Percentiles rank a stretch among this genome's conserved stretches.
These are phyloP conservation scores for Striga hermonthica DNA, from an alignment of 305 asterid species.

Conservation along the genomic window DNA sequence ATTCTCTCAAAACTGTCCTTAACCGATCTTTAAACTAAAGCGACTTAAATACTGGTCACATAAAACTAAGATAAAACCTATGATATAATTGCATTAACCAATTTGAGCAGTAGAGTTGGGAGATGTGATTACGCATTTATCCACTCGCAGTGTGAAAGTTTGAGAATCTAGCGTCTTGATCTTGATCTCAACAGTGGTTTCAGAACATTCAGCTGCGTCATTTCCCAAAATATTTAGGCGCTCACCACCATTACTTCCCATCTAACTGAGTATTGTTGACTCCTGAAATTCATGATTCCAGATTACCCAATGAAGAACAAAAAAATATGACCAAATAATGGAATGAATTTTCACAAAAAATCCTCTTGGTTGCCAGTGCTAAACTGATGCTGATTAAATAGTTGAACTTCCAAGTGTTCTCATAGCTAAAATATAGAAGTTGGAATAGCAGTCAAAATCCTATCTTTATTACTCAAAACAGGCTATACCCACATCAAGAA, in stretches of 20 bases:
- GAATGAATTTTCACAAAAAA: too few relatives aligned
- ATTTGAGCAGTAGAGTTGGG: constrained; percentile 11
- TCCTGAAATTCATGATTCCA: constrained; percentile 37
- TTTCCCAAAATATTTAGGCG: constrained; percentile 38
- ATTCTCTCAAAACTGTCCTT: constrained; percentile 7
- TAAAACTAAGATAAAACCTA: constrained; percentile 22
- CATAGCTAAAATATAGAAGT: background rate
- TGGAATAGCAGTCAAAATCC: constrained; percentile 25
- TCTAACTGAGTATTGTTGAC: constrained; percentile 34
- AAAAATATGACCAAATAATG: too few relatives aligned
- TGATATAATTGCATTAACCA: constrained; percentile 10
- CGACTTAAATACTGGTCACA: constrained; percentile 3
- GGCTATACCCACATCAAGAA: background rate
- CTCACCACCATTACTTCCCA: constrained; percentile 64
- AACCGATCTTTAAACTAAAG: constrained; percentile 10
- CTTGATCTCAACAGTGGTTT: constrained; percentile 91
- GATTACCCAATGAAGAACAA: constrained; percentile 16
- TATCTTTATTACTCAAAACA: background rate
- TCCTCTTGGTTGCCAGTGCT: background rate
- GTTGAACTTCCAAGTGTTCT: constrained; percentile 26
- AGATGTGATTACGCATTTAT: constrained; percentile 63
- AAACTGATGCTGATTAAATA: background rate
- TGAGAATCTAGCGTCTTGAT: constrained; percentile 92
- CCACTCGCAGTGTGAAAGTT: constrained; percentile 77
- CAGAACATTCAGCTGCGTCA: constrained; percentile 56